Evolutionary conservation across 495 filamentous ascomycete species (phyloP).

Genomic region (Rostrohypoxylon terebratum): DNA sequence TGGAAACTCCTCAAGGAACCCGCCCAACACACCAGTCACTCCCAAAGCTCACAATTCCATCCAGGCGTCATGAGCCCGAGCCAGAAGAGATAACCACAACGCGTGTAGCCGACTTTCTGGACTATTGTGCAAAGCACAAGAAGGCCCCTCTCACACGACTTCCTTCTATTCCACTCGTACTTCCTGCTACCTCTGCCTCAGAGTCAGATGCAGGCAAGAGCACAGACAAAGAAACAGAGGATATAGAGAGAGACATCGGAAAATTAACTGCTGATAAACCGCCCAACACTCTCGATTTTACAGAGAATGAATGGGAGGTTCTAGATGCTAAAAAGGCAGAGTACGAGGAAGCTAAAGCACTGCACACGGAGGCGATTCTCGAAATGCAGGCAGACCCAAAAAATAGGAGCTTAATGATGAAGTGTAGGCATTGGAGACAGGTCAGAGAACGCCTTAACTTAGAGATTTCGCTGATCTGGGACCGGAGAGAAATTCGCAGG

Average conservation of each 20-base stretch:
- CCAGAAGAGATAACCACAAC: slow-evolving; percentile 35
- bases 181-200: neutral
- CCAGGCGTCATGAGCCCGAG: neutral
- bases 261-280: neutral
- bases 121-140: slow-evolving; percentile 19
- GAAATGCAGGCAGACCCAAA: slow-evolving; percentile 7
- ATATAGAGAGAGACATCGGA: neutral
- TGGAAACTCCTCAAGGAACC: slow-evolving; percentile 2
- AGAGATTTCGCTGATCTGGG: slow-evolving; percentile 17
- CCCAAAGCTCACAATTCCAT: slow-evolving; percentile 24
- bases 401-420: neutral
- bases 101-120: slow-evolving; percentile 15
- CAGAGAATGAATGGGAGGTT: slow-evolving; percentile 17
- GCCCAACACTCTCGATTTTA: slow-evolving; percentile 29
- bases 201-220: neutral
- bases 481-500: slow-evolving; percentile 23
- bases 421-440: slow-evolving; percentile 11
- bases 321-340: slow-evolving; percentile 6
- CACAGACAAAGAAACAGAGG: neutral
- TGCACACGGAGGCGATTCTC: slow-evolving; percentile 9
- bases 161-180: neutral
- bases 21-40: slow-evolving; percentile 34
- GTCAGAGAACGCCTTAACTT: slow-evolving; percentile 14
- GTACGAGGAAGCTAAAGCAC: neutral
- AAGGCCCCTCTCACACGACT: slow-evolving; percentile 28